Conservation (phyloP, 441 rosid species). For the Euphorbia corollata region DNA sequence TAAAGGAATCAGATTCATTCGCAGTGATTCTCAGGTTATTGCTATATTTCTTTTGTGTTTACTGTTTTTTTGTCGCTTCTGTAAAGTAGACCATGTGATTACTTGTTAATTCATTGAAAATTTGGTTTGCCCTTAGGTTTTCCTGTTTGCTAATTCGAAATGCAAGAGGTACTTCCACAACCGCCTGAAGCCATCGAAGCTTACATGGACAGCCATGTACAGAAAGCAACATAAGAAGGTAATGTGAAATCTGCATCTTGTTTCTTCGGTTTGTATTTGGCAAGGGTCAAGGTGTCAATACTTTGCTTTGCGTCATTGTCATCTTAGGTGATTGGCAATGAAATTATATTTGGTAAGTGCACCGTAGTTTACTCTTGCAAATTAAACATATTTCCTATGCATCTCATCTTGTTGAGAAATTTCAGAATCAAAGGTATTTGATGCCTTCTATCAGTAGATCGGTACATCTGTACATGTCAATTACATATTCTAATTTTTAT, state of each 20-base stretch:
- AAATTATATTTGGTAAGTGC: too few species aligned
- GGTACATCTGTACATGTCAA: neutral
- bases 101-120: too few species aligned
- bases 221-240: slow-evolving; percentile 36
- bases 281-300: neutral
- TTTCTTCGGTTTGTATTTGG: neutral
- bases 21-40: slow-evolving; percentile 74
- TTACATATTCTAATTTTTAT: neutral
- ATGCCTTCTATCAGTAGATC: neutral
- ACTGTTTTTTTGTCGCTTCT: neutral
- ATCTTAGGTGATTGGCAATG: neutral
- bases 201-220: slow-evolving; percentile 39
- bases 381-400: too few species aligned
- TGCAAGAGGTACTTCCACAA: slow-evolving; percentile 44
- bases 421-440: neutral
- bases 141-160: slow-evolving; percentile 37
- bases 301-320: neutral
- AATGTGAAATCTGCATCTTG: neutral
- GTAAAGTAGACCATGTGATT: neutral
- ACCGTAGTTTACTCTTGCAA: neutral
- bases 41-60: neutral
- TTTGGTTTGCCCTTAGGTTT: slow-evolving; percentile 20
- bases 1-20: slow-evolving; percentile 67
- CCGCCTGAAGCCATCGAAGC: slow-evolving; percentile 37
- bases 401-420: too few species aligned